Conservation (phyloP, 1,284 basidiomycete species). For the Ceratorhiza oryzae-sativae region DNA sequence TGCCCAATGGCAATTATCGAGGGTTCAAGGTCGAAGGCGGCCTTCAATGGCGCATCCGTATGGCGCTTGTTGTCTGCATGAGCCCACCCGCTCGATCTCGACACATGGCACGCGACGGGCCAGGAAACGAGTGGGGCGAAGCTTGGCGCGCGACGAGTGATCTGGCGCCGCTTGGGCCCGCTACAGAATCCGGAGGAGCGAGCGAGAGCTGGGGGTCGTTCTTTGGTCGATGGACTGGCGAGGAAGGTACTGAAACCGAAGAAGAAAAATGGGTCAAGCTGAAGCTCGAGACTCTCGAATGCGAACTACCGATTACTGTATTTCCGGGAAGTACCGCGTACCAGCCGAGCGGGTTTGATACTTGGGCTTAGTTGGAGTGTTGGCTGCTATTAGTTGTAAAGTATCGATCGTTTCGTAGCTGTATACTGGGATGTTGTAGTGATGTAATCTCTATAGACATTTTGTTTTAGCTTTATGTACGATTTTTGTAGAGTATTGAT, state of each 20-base stretch:
- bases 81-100: conserved; percentile 59
- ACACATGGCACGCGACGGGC: conserved; percentile 63
- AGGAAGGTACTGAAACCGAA: conserved; percentile 47
- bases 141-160: conserved; percentile 65
- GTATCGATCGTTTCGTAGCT: background rate
- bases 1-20: conserved; percentile 2
- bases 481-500: conserved; percentile 16
- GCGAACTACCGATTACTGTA: conserved; percentile 86
- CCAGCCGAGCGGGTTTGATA: conserved; percentile 79
- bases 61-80: conserved; percentile 58
- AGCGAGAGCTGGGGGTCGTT: conserved; percentile 60
- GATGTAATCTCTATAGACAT: background rate
- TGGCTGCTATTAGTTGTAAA: too few relatives aligned
- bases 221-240: conserved; percentile 60
- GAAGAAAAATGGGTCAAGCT: conserved; percentile 69
- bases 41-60: conserved; percentile 82
- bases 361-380: conserved; percentile 57
- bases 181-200: background rate
- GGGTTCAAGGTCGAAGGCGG: conserved; percentile 59
- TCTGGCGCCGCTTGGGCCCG: conserved; percentile 61
- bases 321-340: conserved; percentile 91
- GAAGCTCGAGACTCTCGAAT: conserved; percentile 83
- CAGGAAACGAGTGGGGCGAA: conserved; percentile 69
- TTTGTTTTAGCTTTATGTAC: background rate
- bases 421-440: background rate